Conservation (phyloP, 495 filamentous ascomycete genomes). For the Annulohypoxylon bovei region DNA sequence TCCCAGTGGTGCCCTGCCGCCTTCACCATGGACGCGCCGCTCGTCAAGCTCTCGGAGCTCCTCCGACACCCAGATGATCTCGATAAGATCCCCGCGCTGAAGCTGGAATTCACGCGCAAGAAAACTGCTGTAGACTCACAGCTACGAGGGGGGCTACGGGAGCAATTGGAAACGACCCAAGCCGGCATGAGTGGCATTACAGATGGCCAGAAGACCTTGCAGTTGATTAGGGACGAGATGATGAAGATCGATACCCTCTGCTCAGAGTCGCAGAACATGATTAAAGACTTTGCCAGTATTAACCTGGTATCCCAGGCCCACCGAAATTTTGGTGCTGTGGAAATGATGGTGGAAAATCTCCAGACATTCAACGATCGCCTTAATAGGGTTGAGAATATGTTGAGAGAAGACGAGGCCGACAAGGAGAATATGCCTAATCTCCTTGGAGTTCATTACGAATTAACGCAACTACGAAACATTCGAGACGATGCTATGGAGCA, state of each 20-base stretch:
- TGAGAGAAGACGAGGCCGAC: slow-evolving; percentile 84
- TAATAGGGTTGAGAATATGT: slow-evolving; percentile 74
- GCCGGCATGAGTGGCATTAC: slow-evolving; percentile 84
- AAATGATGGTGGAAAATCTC: slow-evolving; percentile 89
- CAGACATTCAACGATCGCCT: slow-evolving; percentile 84
- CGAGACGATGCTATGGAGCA: slow-evolving; percentile 96
- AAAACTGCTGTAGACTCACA: slow-evolving; percentile 90
- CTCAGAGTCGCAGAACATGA: slow-evolving; percentile 94
- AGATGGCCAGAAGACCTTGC: slow-evolving; percentile 87
- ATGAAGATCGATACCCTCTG: slow-evolving; percentile 98
- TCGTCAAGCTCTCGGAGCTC: slow-evolving; percentile 78
- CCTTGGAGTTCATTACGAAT: slow-evolving; percentile 85
- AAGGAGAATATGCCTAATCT: slow-evolving; percentile 91
- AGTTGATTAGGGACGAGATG: slow-evolving; percentile 95
- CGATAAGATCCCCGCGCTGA: slow-evolving; percentile 90
- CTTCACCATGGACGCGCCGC: slow-evolving; percentile 62
- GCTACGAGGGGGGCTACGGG: slow-evolving; percentile 84
- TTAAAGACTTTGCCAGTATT: slow-evolving; percentile 95
- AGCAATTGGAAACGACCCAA: slow-evolving; percentile 93
- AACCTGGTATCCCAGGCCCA: slow-evolving; percentile 93
- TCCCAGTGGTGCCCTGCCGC: slow-evolving; percentile 39
- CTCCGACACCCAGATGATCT: slow-evolving; percentile 83
- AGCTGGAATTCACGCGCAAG: slow-evolving; percentile 93
- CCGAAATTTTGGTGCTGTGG: slow-evolving; percentile 89
- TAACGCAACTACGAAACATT: slow-evolving; percentile 91